These are phyloP conservation scores for Purpureocillium lavendulum DNA, from an alignment of 2,329 filamentous ascomycete species.

Conservation along the genomic window DNA sequence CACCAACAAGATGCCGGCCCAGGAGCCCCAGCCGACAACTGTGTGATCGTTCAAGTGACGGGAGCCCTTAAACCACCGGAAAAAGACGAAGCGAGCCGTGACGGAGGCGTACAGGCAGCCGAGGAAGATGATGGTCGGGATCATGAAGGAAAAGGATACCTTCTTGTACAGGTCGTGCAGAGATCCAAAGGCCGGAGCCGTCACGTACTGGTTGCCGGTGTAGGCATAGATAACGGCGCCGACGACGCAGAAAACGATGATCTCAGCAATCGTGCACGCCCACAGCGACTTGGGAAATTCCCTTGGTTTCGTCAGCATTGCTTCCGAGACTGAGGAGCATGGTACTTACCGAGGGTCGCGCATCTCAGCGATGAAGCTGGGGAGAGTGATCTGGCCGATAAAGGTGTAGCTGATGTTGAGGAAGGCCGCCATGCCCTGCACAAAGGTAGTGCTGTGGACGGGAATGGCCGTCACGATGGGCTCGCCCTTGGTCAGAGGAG, in stretches of 20 bases:
- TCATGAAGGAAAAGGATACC: slow-evolving; percentile 88
- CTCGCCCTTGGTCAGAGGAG: slow-evolving; percentile 42
- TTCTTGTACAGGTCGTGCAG: slow-evolving; percentile 76
- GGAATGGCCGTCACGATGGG: slow-evolving; percentile 64
- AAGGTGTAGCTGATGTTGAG: slow-evolving; percentile 96
- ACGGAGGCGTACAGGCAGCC: slow-evolving; percentile 88
- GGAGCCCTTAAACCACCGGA: slow-evolving; percentile 74
- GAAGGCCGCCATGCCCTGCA: slow-evolving; percentile 77
- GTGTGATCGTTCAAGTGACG: slow-evolving; percentile 77
- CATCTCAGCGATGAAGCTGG: slow-evolving; percentile 96
- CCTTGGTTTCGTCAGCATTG: slow-evolving; percentile 28
- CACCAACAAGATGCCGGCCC: slow-evolving; percentile 59
- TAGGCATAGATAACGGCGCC: slow-evolving; percentile 79
- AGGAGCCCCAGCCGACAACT: slow-evolving; percentile 68
- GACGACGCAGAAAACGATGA: slow-evolving; percentile 77
- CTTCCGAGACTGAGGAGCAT: too few species aligned
- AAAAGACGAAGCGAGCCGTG: slow-evolving; percentile 84
- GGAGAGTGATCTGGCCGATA: slow-evolving; percentile 89
- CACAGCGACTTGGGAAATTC: slow-evolving; percentile 93
- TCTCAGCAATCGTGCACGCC: slow-evolving; percentile 80
- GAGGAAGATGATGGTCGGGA: slow-evolving; percentile 87
- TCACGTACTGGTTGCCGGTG: slow-evolving; percentile 84
- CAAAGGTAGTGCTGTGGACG: slow-evolving; percentile 64
- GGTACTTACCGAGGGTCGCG: slow-evolving; percentile 46
- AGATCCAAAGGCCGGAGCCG: slow-evolving; percentile 78